Percentiles rank a stretch among this genome's conserved stretches.
These are phyloP conservation scores for Quercus bicolor DNA, from an alignment of 306 rosid genomes.

Conservation along the genomic window DNA sequence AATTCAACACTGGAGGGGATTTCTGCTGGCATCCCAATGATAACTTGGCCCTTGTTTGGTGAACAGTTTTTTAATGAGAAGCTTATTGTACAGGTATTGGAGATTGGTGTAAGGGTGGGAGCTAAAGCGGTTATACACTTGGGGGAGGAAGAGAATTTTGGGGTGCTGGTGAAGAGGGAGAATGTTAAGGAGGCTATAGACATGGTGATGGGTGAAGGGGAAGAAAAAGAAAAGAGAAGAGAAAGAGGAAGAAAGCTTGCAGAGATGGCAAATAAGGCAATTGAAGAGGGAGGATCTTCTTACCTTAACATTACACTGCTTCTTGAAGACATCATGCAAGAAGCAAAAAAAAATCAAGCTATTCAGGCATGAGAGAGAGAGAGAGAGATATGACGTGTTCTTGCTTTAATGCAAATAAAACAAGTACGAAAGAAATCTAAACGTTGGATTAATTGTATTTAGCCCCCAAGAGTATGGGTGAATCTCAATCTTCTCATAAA, in stretches of 20 bases:
- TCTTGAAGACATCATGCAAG: conserved; percentile 43
- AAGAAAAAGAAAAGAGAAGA: conserved; percentile 38
- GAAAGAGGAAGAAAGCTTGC: conserved; percentile 31
- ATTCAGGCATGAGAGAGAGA: too few relatives aligned
- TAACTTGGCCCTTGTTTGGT: conserved; percentile 57
- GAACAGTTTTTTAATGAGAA: conserved; percentile 40
- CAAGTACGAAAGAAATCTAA: too few relatives aligned
- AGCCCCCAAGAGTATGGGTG: too few relatives aligned
- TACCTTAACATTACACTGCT: conserved; percentile 25
- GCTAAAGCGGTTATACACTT: conserved; percentile 28
- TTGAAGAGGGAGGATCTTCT: conserved; percentile 64
- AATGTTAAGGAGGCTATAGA: conserved; percentile 32
- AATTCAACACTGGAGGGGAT: conserved; percentile 59
- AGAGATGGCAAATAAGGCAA: conserved; percentile 38
- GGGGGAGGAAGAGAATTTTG: conserved; percentile 42
- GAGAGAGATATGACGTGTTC: too few relatives aligned
- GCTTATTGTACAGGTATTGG: conserved; percentile 9
- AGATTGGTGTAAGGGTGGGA: conserved; percentile 39
- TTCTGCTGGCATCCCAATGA: conserved; percentile 48
- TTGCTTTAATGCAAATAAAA: too few relatives aligned
- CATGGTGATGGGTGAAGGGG: conserved; percentile 34
- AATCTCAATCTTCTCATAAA: too few relatives aligned
- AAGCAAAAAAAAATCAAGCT: background rate
- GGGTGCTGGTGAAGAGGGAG: conserved; percentile 41
- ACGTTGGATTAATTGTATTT: too few relatives aligned